These are phyloP conservation scores for Neoboletus brunneissimus DNA, from an alignment of 768 basidiomycete genomes.

Conservation along the genomic window DNA sequence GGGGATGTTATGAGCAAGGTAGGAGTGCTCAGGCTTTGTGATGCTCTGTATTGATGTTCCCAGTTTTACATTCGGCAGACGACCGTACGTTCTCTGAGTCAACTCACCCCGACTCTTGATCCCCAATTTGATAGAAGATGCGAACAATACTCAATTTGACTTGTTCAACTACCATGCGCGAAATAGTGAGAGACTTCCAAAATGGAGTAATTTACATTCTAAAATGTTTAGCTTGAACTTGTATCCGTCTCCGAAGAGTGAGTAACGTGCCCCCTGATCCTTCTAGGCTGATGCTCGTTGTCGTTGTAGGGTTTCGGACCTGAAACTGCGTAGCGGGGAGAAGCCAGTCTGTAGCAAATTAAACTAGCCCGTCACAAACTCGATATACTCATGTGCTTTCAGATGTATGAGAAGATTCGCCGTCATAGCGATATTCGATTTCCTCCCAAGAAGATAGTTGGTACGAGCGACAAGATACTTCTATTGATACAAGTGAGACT, in stretches of 20 bases:
- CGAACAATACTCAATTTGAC: constrained; percentile 58
- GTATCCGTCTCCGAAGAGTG: constrained; percentile 70
- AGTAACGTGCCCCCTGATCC: constrained; percentile 11
- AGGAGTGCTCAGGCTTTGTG: constrained; percentile 10
- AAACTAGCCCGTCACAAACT: not conserved
- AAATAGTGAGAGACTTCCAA: constrained; percentile 51
- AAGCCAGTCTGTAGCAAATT: constrained; percentile 48
- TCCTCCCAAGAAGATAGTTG: constrained; percentile 65
- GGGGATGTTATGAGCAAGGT: constrained; percentile 90
- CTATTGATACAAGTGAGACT: constrained; percentile 68
- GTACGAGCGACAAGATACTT: constrained; percentile 74
- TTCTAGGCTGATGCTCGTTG: not conserved
- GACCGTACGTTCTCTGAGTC: constrained; percentile 44
- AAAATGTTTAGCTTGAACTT: constrained; percentile 52
- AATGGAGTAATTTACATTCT: not conserved
- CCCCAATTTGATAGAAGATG: constrained; percentile 50
- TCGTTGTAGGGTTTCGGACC: constrained; percentile 55
- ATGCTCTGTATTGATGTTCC: constrained; percentile 3
- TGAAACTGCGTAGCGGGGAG: constrained; percentile 72
- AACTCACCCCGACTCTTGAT: not conserved
- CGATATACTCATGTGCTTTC: not conserved
- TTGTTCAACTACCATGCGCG: constrained; percentile 52
- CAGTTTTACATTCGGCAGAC: constrained; percentile 75
- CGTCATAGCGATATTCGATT: constrained; percentile 79
- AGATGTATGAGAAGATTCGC: constrained; percentile 66